These are phyloP conservation scores for Eucalyptus globulus DNA, from an alignment of 345 rosid genomes.

Conservation along the genomic window DNA sequence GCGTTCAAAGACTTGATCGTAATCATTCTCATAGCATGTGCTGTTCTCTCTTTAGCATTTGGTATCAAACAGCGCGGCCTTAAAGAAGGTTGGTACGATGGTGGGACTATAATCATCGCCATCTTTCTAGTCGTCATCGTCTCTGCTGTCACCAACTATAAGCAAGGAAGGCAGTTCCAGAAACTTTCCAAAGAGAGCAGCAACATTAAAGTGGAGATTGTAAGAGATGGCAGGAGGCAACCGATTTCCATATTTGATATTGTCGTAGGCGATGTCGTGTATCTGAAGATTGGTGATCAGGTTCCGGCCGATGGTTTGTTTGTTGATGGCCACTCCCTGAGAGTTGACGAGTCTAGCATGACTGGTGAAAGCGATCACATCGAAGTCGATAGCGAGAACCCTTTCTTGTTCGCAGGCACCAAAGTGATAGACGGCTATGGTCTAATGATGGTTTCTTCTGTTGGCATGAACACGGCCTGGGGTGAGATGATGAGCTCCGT, in stretches of 20 bases:
- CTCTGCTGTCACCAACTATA: slow-evolving; percentile 39
- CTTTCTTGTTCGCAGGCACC: slow-evolving; percentile 47
- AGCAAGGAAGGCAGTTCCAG: slow-evolving; percentile 40
- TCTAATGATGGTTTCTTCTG: slow-evolving; percentile 55
- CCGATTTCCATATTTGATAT: slow-evolving; percentile 42
- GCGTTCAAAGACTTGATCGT: slow-evolving; percentile 40
- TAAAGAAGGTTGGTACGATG: slow-evolving; percentile 63
- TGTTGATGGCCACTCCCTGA: slow-evolving; percentile 27
- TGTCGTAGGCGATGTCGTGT: slow-evolving; percentile 54
- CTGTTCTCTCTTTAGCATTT: slow-evolving; percentile 43
- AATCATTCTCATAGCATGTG: slow-evolving; percentile 38
- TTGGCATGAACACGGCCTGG: slow-evolving; percentile 67
- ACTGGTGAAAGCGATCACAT: slow-evolving; percentile 47
- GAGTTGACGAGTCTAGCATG: slow-evolving; percentile 50
- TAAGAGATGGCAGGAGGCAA: slow-evolving; percentile 33
- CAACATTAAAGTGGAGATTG: slow-evolving; percentile 35
- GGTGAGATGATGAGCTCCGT: slow-evolving; percentile 69
- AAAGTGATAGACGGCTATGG: slow-evolving; percentile 45
- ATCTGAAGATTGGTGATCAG: slow-evolving; percentile 52
- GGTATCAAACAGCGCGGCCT: slow-evolving; percentile 48
- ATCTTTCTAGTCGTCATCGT: slow-evolving; percentile 39
- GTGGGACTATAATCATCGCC: slow-evolving; percentile 49
- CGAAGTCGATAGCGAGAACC: slow-evolving; percentile 22
- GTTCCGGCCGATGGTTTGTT: slow-evolving; percentile 62
- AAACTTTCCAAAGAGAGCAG: slow-evolving; percentile 40